Evolutionary conservation across 257 asterid species (phyloP).

Genomic region (Fraxinus pennsylvanica): DNA sequence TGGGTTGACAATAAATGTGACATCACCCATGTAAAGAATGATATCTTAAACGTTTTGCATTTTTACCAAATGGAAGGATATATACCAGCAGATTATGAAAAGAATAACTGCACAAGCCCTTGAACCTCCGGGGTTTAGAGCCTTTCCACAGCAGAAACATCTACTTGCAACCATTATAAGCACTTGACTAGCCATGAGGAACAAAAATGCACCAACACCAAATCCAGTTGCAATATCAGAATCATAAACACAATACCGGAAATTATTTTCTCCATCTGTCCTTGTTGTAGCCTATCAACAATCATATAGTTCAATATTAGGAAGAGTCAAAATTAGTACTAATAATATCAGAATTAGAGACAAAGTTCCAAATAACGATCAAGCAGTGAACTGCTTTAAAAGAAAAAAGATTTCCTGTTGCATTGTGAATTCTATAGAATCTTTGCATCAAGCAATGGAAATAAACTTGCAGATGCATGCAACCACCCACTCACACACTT

Average conservation of each 20-base stretch:
- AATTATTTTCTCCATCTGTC: slow-evolving; percentile 41
- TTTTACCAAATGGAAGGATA: neutral
- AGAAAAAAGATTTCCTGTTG: neutral
- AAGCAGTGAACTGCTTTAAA: neutral
- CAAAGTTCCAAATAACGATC: neutral
- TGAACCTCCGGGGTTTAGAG: slow-evolving; percentile 87
- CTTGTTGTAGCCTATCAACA: slow-evolving; percentile 46
- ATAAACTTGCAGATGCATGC: neutral
- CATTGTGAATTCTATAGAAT: neutral
- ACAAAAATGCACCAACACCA: slow-evolving; percentile 83
- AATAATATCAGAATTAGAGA: neutral
- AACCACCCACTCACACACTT: neutral
- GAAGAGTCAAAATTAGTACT: neutral
- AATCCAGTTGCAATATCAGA: slow-evolving; percentile 85
- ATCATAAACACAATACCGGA: slow-evolving; percentile 61
- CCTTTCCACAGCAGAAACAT: slow-evolving; percentile 88
- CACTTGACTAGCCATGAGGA: slow-evolving; percentile 73
- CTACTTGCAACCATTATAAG: slow-evolving; percentile 71
- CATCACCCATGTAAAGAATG: neutral
- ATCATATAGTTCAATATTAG: slow-evolving; percentile 11
- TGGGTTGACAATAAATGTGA: neutral
- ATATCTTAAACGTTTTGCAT: neutral
- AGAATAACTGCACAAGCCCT: slow-evolving; percentile 86
- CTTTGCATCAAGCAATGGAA: neutral
- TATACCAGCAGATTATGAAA: slow-evolving; percentile 83